A percentile compares a stretch with the other conserved stretches of the same genome.
These are phyloP conservation scores for Mallotus japonicus DNA, from an alignment of 441 rosid genomes.

Conservation along the genomic window DNA sequence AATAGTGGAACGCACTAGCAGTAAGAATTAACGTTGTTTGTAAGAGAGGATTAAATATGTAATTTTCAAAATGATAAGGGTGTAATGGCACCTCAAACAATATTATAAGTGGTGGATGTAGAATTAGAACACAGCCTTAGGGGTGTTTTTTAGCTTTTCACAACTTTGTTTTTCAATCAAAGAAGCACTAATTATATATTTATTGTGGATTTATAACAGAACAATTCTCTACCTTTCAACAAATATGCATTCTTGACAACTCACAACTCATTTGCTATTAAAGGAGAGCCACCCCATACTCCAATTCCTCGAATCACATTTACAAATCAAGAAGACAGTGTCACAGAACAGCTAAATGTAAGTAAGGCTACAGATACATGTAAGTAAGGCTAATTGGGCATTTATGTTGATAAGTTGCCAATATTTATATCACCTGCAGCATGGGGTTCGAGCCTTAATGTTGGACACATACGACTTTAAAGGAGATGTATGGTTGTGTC, in stretches of 20 bases:
- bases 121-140: no score
- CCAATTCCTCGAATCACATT: constrained; percentile 50
- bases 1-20: no score
- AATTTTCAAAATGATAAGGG: no score
- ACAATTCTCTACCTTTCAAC: constrained; percentile 71
- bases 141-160: no score
- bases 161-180: no score
- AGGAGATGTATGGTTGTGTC: constrained; percentile 86
- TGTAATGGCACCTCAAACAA: no score
- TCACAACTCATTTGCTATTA: constrained; percentile 68
- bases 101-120: no score
- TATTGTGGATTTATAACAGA: constrained; percentile 32
- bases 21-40: no score
- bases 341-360: constrained; percentile 64
- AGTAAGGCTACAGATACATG: background rate
- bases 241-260: constrained; percentile 72
- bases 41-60: no score
- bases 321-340: constrained; percentile 64
- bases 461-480: constrained; percentile 75
- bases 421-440: constrained; percentile 32
- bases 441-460: constrained; percentile 80
- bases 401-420: no score
- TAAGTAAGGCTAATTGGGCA: no score
- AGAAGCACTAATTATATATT: no score
- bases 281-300: constrained; percentile 41